Percentiles rank a stretch among this genome's conserved stretches.
phyloP scores from a whole-genome alignment of 2,329 filamentous ascomycete genomes.

The Ascochyta lentis region DNA sequence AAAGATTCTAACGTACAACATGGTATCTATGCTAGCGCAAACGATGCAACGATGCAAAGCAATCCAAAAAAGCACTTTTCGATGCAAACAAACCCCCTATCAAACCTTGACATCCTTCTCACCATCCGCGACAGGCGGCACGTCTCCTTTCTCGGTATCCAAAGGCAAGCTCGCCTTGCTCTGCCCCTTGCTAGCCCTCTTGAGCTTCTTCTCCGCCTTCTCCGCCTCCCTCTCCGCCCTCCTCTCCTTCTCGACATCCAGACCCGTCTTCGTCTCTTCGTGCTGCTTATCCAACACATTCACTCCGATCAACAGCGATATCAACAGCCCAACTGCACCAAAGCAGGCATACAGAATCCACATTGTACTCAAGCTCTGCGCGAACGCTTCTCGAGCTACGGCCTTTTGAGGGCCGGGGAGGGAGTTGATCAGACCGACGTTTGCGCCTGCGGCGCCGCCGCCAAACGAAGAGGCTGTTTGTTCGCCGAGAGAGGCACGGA shows the following conservation, averaged over 20 bases:
- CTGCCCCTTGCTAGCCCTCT: conserved; percentile 31
- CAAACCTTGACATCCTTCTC: conserved; percentile 4
- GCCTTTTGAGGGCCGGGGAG: conserved; percentile 57
- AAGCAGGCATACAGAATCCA: conserved; percentile 58
- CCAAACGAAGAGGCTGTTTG: conserved; percentile 61
- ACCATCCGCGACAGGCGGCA: background rate
- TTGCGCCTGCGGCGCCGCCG: conserved; percentile 67
- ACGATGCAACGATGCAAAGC: background rate
- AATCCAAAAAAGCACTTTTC: background rate
- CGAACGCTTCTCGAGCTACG: conserved; percentile 52
- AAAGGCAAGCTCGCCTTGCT: conserved; percentile 10
- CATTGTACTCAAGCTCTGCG: conserved; percentile 54
- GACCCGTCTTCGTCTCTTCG: conserved; percentile 57
- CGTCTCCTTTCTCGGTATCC: conserved; percentile 8
- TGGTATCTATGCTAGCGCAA: conserved; percentile 1
- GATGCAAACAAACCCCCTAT: background rate
- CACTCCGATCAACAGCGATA: conserved; percentile 50
- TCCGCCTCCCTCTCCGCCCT: conserved; percentile 46
- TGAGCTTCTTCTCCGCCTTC: conserved; percentile 36
- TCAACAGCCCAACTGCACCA: conserved; percentile 48
- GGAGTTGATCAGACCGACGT: conserved; percentile 62
- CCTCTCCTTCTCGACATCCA: conserved; percentile 52
- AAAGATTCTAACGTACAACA: background rate
- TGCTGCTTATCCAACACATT: conserved; percentile 54
- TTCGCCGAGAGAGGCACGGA: conserved; percentile 60